phyloP scores from a whole-genome alignment of 805 yeast species.

The Barnettozyma californica region DNA sequence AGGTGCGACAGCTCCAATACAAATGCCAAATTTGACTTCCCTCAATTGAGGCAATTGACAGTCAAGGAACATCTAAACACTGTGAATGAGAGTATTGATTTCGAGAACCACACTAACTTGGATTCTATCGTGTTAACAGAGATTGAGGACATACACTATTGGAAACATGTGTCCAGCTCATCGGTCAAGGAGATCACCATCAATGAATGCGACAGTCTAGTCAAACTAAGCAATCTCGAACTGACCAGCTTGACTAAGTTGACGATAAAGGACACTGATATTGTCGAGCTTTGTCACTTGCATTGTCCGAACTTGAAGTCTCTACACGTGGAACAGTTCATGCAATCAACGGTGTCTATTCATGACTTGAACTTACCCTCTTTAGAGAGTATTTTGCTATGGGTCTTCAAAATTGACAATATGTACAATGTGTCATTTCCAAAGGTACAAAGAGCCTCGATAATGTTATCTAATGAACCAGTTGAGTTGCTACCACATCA shows the following conservation, averaged over 20 bases:
- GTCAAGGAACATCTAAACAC: conserved; percentile 6
- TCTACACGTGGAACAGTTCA: conserved; percentile 16
- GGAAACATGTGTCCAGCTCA: conserved; percentile 9
- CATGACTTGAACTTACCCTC: conserved; percentile 10
- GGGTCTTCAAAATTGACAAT: conserved; percentile 11
- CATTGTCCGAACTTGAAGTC: conserved; percentile 8
- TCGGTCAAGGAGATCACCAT: conserved; percentile 8
- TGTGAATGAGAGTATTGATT: conserved; percentile 12
- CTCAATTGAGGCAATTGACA: conserved; percentile 1
- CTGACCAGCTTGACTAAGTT: conserved; percentile 3
- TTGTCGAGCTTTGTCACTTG: conserved; percentile 5
- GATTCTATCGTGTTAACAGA: conserved; percentile 3
- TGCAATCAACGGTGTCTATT: conserved; percentile 9
- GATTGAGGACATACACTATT: conserved; percentile 9
- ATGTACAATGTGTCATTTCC: conserved; percentile 10
- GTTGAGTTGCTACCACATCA: background rate
- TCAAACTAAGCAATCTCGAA: conserved; percentile 2
- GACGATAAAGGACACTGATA: conserved; percentile 12
- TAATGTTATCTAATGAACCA: conserved; percentile 19
- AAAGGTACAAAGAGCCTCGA: conserved; percentile 5
- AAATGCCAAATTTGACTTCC: conserved; percentile 5
- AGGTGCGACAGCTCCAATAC: conserved; percentile 4
- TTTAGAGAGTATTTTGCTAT: conserved; percentile 6
- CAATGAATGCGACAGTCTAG: conserved; percentile 6
- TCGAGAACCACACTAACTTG: conserved; percentile 1